Conservation (phyloP, 2,329 filamentous ascomycete species). For the Biscogniauxia marginata region DNA sequence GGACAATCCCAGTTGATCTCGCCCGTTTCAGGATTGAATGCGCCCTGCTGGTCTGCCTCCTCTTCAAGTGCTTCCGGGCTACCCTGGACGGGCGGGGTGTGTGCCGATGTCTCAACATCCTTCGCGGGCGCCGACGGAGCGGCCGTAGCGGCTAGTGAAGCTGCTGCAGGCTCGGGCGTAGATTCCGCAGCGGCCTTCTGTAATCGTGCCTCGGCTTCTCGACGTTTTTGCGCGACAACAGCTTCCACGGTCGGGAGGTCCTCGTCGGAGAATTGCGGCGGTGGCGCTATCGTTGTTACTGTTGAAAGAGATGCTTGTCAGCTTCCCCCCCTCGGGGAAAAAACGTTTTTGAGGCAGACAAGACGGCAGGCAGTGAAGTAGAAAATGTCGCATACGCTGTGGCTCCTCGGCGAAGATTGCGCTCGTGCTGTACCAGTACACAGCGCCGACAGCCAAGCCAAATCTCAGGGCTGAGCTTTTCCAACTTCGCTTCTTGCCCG, state of each 20-base stretch:
- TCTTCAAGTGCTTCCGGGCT: conserved; percentile 64
- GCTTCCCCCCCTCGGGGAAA: too few relatives aligned
- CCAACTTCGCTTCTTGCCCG: conserved; percentile 74
- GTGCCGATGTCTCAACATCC: conserved; percentile 22
- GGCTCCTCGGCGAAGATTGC: conserved; percentile 82
- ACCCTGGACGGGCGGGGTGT: conserved; percentile 17
- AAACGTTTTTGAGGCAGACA: too few relatives aligned
- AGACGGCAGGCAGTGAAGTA: too few relatives aligned
- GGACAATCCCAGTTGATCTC: conserved; percentile 99
- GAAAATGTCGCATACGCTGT: conserved; percentile 55
- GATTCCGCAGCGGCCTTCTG: conserved; percentile 28
- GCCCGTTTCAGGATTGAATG: conserved; percentile 96
- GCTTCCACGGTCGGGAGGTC: conserved; percentile 65
- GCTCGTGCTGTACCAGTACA: conserved; percentile 96
- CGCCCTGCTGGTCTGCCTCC: conserved; percentile 82
- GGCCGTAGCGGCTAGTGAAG: conserved; percentile 19
- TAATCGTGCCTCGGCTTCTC: conserved; percentile 40
- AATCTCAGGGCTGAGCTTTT: conserved; percentile 73
- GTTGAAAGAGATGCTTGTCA: conserved; percentile 1
- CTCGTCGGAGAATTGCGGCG: conserved; percentile 54
- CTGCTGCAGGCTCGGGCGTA: conserved; percentile 30
- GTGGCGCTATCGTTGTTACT: conserved; percentile 38
- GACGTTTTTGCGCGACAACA: conserved; percentile 62
- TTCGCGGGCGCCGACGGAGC: conserved; percentile 28
- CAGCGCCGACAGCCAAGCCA: conserved; percentile 69